Percentiles rank a stretch among this genome's conserved stretches.
Conservation (phyloP, 441 rosid genomes). For the Pelargonium citronellum region DNA sequence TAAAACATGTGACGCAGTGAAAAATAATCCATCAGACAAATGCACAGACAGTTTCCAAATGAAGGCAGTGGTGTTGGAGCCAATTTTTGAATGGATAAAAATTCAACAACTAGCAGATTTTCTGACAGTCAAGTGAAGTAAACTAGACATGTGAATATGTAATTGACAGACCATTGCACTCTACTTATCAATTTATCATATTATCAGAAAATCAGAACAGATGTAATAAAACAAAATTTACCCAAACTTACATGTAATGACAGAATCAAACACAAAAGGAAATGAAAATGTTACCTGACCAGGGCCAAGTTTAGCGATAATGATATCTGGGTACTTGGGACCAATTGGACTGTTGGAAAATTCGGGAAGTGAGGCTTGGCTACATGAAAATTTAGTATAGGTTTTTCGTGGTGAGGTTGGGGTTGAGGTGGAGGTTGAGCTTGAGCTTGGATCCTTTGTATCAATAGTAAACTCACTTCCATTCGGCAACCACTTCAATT, state of each 20-base stretch:
- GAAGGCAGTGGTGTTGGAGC: background rate
- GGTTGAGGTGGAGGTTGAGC: too few relatives aligned
- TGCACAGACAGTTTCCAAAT: background rate
- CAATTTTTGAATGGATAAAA: background rate
- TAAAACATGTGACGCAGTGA: background rate
- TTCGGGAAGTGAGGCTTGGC: constrained; percentile 59
- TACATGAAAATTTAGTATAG: constrained; percentile 64
- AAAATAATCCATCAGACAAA: background rate
- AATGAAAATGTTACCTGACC: constrained; percentile 53
- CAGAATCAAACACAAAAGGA: background rate
- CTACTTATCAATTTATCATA: background rate
- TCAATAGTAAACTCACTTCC: constrained; percentile 78
- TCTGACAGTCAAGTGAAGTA: background rate
- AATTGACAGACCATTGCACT: too few relatives aligned
- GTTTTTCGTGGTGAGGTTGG: constrained; percentile 51
- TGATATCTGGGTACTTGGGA: constrained; percentile 45
- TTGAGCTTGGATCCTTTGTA: constrained; percentile 30
- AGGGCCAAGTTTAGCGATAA: constrained; percentile 74
- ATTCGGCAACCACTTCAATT: constrained; percentile 70
- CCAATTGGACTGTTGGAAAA: constrained; percentile 50
- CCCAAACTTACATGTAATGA: background rate
- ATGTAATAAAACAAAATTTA: background rate
- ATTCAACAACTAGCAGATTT: background rate
- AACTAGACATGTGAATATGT: background rate
- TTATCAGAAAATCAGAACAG: background rate